Evolutionary conservation across 495 filamentous ascomycete genomes (phyloP).

Genomic region (Bryoglossum gracile): DNA sequence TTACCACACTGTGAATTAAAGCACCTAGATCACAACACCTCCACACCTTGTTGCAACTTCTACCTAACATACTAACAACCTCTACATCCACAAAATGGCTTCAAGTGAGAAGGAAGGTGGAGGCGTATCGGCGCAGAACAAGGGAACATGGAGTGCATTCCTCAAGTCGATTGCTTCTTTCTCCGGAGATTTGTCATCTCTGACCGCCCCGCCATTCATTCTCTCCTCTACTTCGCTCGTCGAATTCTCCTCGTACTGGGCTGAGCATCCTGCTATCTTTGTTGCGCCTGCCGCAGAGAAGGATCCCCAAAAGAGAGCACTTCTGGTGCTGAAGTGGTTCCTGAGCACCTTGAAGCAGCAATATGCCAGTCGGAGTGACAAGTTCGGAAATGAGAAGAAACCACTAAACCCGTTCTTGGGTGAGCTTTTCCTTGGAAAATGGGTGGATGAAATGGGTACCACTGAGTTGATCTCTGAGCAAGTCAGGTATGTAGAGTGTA

Average conservation of each 20-base stretch:
- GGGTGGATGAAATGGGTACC: constrained; percentile 56
- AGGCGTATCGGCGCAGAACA: constrained; percentile 24
- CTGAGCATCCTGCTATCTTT: constrained; percentile 84
- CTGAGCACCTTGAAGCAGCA: constrained; percentile 93
- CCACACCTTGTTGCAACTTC: background rate
- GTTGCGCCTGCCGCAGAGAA: constrained; percentile 77
- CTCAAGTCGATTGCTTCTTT: constrained; percentile 82
- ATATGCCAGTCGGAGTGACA: constrained; percentile 69
- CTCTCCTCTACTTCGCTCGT: constrained; percentile 85
- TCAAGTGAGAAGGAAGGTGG: constrained; percentile 23
- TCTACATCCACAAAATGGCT: constrained; percentile 13
- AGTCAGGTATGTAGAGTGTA: constrained; percentile 62
- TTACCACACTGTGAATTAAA: too few species aligned
- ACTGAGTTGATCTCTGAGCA: constrained; percentile 70
- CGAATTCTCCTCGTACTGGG: constrained; percentile 98
- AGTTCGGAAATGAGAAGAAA: constrained; percentile 96
- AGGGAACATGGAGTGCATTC: constrained; percentile 25
- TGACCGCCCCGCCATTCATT: constrained; percentile 96
- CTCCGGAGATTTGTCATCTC: constrained; percentile 87
- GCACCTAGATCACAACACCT: background rate
- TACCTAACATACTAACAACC: background rate
- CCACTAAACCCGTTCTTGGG: constrained; percentile 90
- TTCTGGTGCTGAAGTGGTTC: constrained; percentile 96
- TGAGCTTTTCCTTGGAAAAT: constrained; percentile 77
- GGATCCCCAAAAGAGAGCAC: constrained; percentile 78